Evolutionary conservation across 176 grass and related monocot species (phyloP).

Genomic region (Avena insularis): DNA sequence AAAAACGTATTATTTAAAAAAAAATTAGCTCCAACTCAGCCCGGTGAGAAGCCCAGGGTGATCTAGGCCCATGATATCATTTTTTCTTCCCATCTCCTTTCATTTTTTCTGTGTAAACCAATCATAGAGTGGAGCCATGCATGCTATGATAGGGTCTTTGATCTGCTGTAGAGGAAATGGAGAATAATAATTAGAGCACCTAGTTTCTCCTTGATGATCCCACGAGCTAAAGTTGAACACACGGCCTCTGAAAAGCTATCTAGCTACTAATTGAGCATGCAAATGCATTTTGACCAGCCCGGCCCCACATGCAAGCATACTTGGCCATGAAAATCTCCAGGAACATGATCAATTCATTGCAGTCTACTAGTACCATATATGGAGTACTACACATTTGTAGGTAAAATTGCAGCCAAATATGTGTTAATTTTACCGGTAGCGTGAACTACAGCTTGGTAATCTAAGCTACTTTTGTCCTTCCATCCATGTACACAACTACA

Average conservation of each 20-base stretch:
- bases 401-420: no score
- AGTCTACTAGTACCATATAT: no score
- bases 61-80: no score
- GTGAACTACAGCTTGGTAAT: no score
- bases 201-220: constrained; percentile 12
- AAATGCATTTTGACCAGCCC: constrained; percentile 24
- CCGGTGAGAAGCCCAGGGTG: no score
- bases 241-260: constrained; percentile 12
- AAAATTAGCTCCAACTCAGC: no score
- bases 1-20: no score
- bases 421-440: no score
- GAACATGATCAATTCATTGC: background rate
- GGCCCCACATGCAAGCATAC: background rate
- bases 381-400: no score
- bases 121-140: constrained; percentile 18
- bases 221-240: constrained; percentile 33
- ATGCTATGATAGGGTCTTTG: background rate
- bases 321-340: background rate
- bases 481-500: no score
- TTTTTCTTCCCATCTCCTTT: no score
- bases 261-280: constrained; percentile 32
- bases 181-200: constrained; percentile 21
- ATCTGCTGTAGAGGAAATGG: background rate
- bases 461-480: no score
- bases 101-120: background rate